phyloP scores from a whole-genome alignment of 176 grass and related monocot species.

The Carex kokanica region DNA sequence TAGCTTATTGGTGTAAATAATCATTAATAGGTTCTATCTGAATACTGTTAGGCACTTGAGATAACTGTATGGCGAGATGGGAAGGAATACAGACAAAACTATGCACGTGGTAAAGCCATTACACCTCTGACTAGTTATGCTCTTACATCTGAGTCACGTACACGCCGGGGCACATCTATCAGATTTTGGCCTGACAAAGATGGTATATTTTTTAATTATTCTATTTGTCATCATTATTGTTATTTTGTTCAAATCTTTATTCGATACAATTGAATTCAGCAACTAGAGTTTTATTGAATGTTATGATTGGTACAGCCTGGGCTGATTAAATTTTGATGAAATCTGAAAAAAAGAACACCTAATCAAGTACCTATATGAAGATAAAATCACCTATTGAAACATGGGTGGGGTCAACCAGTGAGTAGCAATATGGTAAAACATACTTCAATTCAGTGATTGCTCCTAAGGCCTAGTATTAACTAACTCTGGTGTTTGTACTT shows the following conservation, averaged over 20 bases:
- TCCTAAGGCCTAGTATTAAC: not conserved
- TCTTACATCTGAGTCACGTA: slow-evolving; percentile 47
- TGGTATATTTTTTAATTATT: slow-evolving; percentile 47
- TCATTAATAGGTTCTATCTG: slow-evolving; percentile 30
- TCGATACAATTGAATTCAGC: not conserved
- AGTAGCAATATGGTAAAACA: not conserved
- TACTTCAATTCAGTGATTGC: slow-evolving; percentile 1
- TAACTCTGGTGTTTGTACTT: slow-evolving; percentile 30
- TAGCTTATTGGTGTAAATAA: not conserved
- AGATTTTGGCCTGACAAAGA: slow-evolving; percentile 97
- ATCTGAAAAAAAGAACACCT: not conserved
- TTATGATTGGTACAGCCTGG: not conserved
- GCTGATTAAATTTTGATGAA: not conserved
- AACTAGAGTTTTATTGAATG: not conserved
- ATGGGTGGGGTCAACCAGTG: not conserved
- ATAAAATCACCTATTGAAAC: not conserved
- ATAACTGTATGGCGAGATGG: slow-evolving; percentile 89
- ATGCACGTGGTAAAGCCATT: slow-evolving; percentile 75
- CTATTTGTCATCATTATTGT: slow-evolving; percentile 2
- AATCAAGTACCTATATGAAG: not conserved
- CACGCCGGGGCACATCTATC: slow-evolving; percentile 56
- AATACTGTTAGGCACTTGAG: slow-evolving; percentile 57
- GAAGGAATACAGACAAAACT: slow-evolving; percentile 73
- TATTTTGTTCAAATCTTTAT: not conserved
- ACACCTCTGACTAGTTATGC: slow-evolving; percentile 43